These are phyloP conservation scores for Coriaria nepalensis DNA, from an alignment of 306 rosid species.

Conservation along the genomic window DNA sequence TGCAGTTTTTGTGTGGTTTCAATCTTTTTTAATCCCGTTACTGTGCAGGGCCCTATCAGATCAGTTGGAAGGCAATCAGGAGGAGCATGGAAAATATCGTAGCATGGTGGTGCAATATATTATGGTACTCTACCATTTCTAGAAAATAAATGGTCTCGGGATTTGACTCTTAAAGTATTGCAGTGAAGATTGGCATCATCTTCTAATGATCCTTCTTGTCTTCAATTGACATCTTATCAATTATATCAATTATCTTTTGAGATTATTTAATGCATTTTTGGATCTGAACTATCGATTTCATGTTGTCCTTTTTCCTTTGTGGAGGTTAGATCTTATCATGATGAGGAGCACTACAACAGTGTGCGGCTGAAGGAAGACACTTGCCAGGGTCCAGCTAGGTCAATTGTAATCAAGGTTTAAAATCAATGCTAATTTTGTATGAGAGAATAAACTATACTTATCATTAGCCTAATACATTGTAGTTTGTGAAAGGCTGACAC, in stretches of 20 bases:
- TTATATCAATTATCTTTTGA: too few relatives aligned
- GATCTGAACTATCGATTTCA: too few relatives aligned
- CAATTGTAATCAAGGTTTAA: slow-evolving; percentile 57
- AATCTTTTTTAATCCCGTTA: slow-evolving; percentile 2
- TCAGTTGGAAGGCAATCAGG: slow-evolving; percentile 74
- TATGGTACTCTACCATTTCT: slow-evolving; percentile 33
- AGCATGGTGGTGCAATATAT: slow-evolving; percentile 60
- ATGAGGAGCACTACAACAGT: slow-evolving; percentile 77
- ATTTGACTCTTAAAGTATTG: not conserved
- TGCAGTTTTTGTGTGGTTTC: not conserved
- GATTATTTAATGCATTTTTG: too few relatives aligned
- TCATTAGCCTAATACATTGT: slow-evolving; percentile 34
- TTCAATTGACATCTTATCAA: too few relatives aligned
- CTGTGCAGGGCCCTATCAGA: slow-evolving; percentile 60
- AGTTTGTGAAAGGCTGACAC: slow-evolving; percentile 71
- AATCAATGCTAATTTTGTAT: not conserved
- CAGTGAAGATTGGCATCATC: too few relatives aligned
- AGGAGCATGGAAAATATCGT: slow-evolving; percentile 56
- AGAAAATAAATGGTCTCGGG: not conserved
- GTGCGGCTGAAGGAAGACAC: slow-evolving; percentile 65
- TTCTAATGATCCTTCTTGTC: too few relatives aligned
- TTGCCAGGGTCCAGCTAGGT: slow-evolving; percentile 56
- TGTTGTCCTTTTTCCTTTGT: slow-evolving; percentile 1
- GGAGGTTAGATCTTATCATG: slow-evolving; percentile 52
- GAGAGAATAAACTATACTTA: slow-evolving; percentile 5